Conservation (phyloP, 1,284 basidiomycete genomes). For the Ceratobasidium sp. region DNA sequence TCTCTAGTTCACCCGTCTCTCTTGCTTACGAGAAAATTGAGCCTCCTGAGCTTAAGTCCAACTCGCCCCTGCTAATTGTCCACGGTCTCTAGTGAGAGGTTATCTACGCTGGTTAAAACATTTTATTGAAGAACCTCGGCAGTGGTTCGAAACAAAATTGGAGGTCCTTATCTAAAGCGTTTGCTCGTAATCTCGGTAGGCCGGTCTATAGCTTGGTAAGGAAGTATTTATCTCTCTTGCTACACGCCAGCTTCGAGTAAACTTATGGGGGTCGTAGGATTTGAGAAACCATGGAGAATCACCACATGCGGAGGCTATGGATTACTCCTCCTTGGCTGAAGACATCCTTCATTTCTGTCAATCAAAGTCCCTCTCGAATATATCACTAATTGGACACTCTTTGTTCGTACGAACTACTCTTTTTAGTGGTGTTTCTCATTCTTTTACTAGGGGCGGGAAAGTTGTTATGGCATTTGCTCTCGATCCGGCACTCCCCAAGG, state of each 20-base stretch:
- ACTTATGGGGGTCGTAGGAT: slow-evolving; percentile 66
- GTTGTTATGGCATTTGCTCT: slow-evolving; percentile 86
- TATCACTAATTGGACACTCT: slow-evolving; percentile 85
- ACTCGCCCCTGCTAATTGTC: slow-evolving; percentile 69
- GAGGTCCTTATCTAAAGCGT: slow-evolving; percentile 76
- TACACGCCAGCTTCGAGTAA: slow-evolving; percentile 7
- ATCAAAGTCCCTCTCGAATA: slow-evolving; percentile 67
- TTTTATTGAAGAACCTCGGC: background rate
- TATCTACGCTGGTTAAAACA: background rate
- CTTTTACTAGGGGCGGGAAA: slow-evolving; percentile 86
- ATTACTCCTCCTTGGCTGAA: slow-evolving; percentile 78
- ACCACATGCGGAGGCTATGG: slow-evolving; percentile 78
- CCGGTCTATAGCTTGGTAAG: slow-evolving; percentile 82
- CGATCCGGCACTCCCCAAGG: slow-evolving; percentile 63
- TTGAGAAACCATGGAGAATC: slow-evolving; percentile 87
- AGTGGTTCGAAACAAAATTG: slow-evolving; percentile 89
- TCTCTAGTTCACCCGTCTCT: background rate
- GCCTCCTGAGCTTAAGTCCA: slow-evolving; percentile 29
- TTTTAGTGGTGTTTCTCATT: too few species aligned
- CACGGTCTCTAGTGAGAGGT: slow-evolving; percentile 75
- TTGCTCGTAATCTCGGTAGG: slow-evolving; percentile 68
- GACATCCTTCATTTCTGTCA: slow-evolving; percentile 77
- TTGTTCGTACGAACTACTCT: too few species aligned
- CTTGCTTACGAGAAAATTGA: slow-evolving; percentile 43
- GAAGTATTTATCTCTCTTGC: background rate